phyloP scores from a whole-genome alignment of 371 early-diverging fungal species.

The Mortierella sp. region DNA sequence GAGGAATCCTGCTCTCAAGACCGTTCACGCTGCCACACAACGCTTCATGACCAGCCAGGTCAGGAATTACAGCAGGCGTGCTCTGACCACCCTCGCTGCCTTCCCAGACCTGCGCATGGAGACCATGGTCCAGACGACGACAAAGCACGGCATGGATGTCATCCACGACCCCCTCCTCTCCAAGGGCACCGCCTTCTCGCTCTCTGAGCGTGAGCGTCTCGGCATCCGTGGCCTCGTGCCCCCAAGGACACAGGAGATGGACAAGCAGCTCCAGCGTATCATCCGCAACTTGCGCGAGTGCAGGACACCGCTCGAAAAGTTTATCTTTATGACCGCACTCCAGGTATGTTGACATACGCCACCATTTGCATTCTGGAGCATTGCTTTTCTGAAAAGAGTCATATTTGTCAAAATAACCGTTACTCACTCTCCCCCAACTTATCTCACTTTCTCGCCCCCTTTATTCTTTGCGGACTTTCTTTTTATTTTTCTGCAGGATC shows the following conservation, averaged over 20 bases:
- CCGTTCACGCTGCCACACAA: constrained; percentile 46
- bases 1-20: constrained; percentile 50
- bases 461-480: constrained; percentile 1
- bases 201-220: constrained; percentile 74
- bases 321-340: constrained; percentile 62
- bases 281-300: constrained; percentile 72
- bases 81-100: constrained; percentile 51
- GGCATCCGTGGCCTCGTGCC: constrained; percentile 79
- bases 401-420: background rate
- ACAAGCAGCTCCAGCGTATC: constrained; percentile 70
- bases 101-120: constrained; percentile 69
- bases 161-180: constrained; percentile 72
- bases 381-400: constrained; percentile 7
- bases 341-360: constrained; percentile 28
- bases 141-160: constrained; percentile 70
- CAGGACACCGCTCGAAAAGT: constrained; percentile 70
- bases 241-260: constrained; percentile 76
- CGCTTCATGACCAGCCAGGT: constrained; percentile 33
- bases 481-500: constrained; percentile 58
- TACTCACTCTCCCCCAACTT: background rate
- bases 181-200: constrained; percentile 75
- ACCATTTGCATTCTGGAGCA: background rate
- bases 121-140: constrained; percentile 68
- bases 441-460: background rate
- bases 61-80: constrained; percentile 50